Evolutionary conservation across 2,329 filamentous ascomycete species (phyloP), one percentile per base, ranked within the genome.

Genomic region (Aspergillus puulaauensis): DNA sequence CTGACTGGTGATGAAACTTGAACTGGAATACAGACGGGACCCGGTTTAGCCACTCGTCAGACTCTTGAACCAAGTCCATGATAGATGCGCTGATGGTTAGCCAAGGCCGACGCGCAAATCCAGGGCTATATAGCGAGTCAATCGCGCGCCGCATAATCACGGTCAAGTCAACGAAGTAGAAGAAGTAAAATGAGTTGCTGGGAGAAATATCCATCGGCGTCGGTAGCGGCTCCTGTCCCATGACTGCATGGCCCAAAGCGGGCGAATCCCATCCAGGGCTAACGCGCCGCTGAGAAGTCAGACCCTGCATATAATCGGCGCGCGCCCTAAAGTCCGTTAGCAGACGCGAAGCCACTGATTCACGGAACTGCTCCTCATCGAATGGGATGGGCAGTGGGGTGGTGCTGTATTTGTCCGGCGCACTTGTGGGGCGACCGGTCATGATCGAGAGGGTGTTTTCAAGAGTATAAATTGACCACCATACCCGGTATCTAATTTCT

Each of bases 381-480:
- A 75, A 73, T 1, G 74, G 75, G 9, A 73, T 61, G 1, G 76
- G 75, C 5, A 78, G 65, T 12, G 76, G 74, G 0, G 75, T 76
- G 12, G 73, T 78, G 65, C 75, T 77, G 56, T 76, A 76, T 1
- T 70, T 67, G 17, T 71, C 67, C 19, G 64, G 64, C 17, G 72
- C 69, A 60, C 68, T 72, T 15, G 72, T 73, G 3, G 76, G 74
- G 41, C 77, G 73, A 27, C 77, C 77, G 27, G 75, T 77, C 67
- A 78, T 74, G 58, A 73, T 69, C 47, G 70, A 74, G 11, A 79
- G 66, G n/a, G 70, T 67, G 33, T 72, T 73, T 60, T 79, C 77
- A 6, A 79, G 63, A 21, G 69, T 65, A 45, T 76, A 75, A 2
- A 79, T 59, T 8, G 75, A 73, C 73, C 76, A 79, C 77, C 77